A percentile compares a stretch with the other conserved stretches of the same genome.
These are phyloP conservation scores for Dothidotthia symphoricarpi DNA, from an alignment of 2,329 filamentous ascomycete species.

Conservation along the genomic window DNA sequence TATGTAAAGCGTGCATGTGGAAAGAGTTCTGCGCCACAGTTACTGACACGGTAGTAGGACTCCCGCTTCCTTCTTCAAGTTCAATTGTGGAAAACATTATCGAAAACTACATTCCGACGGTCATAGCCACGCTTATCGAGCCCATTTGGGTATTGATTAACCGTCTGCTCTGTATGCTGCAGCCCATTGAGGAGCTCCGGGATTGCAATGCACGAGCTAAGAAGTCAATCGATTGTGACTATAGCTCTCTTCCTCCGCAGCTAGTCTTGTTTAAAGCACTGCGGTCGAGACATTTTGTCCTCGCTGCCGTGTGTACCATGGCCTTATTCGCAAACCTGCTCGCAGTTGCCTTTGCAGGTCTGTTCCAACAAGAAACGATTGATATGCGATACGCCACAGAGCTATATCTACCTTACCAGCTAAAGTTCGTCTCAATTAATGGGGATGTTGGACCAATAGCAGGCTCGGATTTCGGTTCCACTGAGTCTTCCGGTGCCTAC, in stretches of 20 bases:
- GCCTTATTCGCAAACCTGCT: conserved; percentile 55
- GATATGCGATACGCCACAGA: conserved; percentile 6
- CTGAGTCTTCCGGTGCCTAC: conserved; percentile 23
- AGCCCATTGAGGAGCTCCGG: conserved; percentile 55
- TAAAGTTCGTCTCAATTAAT: conserved; percentile 26
- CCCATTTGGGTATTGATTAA: conserved; percentile 59
- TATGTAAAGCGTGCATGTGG: conserved; percentile 6
- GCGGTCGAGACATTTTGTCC: conserved; percentile 46
- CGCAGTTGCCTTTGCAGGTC: conserved; percentile 51
- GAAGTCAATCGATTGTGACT: conserved; percentile 46
- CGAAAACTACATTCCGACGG: conserved; percentile 55
- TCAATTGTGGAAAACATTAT: conserved; percentile 43
- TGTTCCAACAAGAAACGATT: conserved; percentile 47
- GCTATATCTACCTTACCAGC: conserved; percentile 13
- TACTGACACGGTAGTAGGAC: conserved; percentile 13
- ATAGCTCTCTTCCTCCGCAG: conserved; percentile 58
- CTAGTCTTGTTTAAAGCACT: conserved; percentile 51
- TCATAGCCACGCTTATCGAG: conserved; percentile 56
- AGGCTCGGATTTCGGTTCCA: not conserved
- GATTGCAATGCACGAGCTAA: conserved; percentile 38
- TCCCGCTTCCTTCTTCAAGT: conserved; percentile 40
- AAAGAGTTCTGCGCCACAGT: not conserved
- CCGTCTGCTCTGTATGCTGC: conserved; percentile 53
- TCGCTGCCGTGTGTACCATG: conserved; percentile 50
- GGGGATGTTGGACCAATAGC: conserved; percentile 20